These are phyloP conservation scores for Candida maltosa DNA, from an alignment of 805 yeast genomes.

Conservation along the genomic window DNA sequence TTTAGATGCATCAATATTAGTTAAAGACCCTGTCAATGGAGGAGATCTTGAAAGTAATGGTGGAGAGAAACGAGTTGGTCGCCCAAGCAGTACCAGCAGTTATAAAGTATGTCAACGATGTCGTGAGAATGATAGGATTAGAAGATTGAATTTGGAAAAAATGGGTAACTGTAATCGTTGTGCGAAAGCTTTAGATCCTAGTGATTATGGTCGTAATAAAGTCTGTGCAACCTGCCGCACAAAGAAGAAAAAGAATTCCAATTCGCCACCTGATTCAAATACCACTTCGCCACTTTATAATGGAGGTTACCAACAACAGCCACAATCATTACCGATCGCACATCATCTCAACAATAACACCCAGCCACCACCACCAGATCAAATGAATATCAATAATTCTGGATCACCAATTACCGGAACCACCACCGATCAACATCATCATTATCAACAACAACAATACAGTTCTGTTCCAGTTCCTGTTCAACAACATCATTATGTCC, in stretches of 20 bases:
- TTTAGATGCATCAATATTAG: constrained; percentile 36
- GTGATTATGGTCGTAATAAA: constrained; percentile 50
- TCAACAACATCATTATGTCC: neutral
- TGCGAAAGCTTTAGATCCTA: constrained; percentile 44
- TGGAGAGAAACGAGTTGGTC: neutral
- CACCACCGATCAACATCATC: neutral
- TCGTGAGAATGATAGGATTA: constrained; percentile 55
- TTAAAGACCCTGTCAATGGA: no score
- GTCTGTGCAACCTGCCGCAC: constrained; percentile 54
- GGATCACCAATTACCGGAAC: neutral
- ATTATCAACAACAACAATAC: neutral
- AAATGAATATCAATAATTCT: neutral
- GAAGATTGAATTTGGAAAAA: constrained; percentile 54
- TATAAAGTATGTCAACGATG: constrained; percentile 68
- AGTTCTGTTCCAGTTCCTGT: neutral
- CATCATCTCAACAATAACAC: neutral
- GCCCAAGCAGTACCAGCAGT: constrained; percentile 17
- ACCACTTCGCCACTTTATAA: no score
- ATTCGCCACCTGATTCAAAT: constrained; percentile 1
- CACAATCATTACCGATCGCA: neutral
- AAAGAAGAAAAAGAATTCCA: constrained; percentile 42
- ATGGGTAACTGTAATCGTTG: constrained; percentile 64
- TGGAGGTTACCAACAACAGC: neutral
- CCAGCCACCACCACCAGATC: neutral
- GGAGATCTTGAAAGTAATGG: constrained; percentile 3